phyloP scores from a whole-genome alignment of 129 eudicot species.

The Erigeron canadensis region DNA sequence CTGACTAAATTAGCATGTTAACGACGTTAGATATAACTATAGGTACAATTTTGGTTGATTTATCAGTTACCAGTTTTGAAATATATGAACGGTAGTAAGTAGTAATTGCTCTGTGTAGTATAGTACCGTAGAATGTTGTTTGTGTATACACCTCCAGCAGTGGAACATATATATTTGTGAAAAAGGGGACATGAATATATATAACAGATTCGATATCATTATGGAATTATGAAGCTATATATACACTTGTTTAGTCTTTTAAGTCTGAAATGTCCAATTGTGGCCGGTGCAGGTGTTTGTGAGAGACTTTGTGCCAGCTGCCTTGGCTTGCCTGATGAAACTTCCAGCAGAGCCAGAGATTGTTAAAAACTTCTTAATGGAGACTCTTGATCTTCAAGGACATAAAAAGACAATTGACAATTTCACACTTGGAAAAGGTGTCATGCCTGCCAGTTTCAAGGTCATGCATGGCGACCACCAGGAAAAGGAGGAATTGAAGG shows the following conservation, averaged over 20 bases:
- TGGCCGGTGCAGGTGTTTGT: slow-evolving; percentile 59
- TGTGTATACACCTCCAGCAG: slow-evolving; percentile 6
- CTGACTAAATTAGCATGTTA: slow-evolving; percentile 10
- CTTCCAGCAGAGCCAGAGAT: slow-evolving; percentile 42
- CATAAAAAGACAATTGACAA: slow-evolving; percentile 52
- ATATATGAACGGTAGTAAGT: slow-evolving; percentile 8
- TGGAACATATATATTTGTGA: slow-evolving; percentile 1
- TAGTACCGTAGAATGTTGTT: background rate
- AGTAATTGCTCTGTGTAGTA: background rate
- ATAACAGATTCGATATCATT: no score
- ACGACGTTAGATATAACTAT: slow-evolving; percentile 8
- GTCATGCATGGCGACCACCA: slow-evolving; percentile 35
- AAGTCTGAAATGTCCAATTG: slow-evolving; percentile 9
- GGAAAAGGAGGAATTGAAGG: slow-evolving; percentile 37
- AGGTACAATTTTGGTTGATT: background rate
- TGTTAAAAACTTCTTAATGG: slow-evolving; percentile 51
- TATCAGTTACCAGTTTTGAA: background rate
- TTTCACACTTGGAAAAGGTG: slow-evolving; percentile 59
- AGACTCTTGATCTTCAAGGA: slow-evolving; percentile 59
- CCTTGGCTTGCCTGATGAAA: slow-evolving; percentile 54
- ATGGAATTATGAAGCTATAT: no score
- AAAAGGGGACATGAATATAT: background rate
- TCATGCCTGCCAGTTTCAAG: slow-evolving; percentile 69
- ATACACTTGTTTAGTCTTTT: slow-evolving; percentile 17
- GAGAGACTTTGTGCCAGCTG: slow-evolving; percentile 62